Conservation (phyloP, 129 eudicot genomes). For the Oenanthe sinensis region DNA sequence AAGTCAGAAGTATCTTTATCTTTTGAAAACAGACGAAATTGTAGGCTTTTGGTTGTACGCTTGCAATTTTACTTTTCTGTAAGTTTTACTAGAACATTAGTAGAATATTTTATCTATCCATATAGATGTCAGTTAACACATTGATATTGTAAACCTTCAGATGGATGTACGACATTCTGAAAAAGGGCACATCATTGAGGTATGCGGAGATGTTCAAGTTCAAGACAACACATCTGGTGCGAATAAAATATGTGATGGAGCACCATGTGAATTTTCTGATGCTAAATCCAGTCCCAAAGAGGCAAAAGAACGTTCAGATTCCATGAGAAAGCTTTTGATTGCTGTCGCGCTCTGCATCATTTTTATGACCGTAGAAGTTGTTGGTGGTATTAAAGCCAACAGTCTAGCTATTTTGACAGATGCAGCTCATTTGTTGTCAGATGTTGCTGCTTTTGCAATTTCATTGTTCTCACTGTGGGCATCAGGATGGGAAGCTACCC, state of each 20-base stretch:
- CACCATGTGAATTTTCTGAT: slow-evolving; percentile 62
- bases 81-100: background rate
- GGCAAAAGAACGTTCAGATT: slow-evolving; percentile 48
- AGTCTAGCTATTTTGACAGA: slow-evolving; percentile 68
- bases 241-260: slow-evolving; percentile 51
- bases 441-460: slow-evolving; percentile 73
- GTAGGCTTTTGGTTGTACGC: background rate
- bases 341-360: slow-evolving; percentile 40
- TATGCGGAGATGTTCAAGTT: slow-evolving; percentile 21
- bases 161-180: slow-evolving; percentile 34
- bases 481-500: slow-evolving; percentile 69
- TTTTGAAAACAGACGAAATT: background rate
- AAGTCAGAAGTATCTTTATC: too few relatives aligned
- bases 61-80: background rate
- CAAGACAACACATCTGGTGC: slow-evolving; percentile 23
- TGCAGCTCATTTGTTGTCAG: slow-evolving; percentile 67
- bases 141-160: slow-evolving; percentile 11
- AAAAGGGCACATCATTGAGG: slow-evolving; percentile 31
- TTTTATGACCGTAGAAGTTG: slow-evolving; percentile 52
- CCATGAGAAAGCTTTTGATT: slow-evolving; percentile 48
- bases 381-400: slow-evolving; percentile 57
- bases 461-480: slow-evolving; percentile 66
- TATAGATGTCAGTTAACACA: background rate
- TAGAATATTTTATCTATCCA: background rate
- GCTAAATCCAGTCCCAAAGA: slow-evolving; percentile 38